phyloP scores from a whole-genome alignment of 2,329 filamentous ascomycete genomes.

The Colletotrichum chlorophyti region DNA sequence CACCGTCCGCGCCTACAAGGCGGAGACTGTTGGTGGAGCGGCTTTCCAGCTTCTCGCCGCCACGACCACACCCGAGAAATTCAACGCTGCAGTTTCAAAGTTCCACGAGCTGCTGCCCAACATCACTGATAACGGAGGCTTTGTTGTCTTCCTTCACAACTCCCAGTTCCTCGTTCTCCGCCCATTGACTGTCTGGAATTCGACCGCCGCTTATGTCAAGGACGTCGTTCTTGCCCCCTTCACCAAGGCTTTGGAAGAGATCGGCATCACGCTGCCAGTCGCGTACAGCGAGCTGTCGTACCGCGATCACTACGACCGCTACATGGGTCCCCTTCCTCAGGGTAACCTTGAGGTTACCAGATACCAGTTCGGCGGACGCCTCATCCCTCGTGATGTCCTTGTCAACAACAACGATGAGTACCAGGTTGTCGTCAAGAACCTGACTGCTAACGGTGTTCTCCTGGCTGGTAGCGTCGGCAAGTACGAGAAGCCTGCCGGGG shows the following conservation, averaged over 20 bases:
- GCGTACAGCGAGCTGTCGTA: slow-evolving; percentile 37
- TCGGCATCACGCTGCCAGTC: slow-evolving; percentile 34
- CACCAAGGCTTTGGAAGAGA: slow-evolving; percentile 33
- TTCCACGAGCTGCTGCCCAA: slow-evolving; percentile 50
- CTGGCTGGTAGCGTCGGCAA: slow-evolving; percentile 39
- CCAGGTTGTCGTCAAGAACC: slow-evolving; percentile 36
- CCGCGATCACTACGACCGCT: slow-evolving; percentile 41
- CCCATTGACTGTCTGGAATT: slow-evolving; percentile 36
- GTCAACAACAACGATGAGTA: slow-evolving; percentile 38
- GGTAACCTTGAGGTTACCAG: slow-evolving; percentile 40
- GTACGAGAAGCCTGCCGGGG: slow-evolving; percentile 36
- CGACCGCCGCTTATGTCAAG: slow-evolving; percentile 34
- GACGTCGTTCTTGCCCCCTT: slow-evolving; percentile 40
- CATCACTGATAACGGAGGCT: slow-evolving; percentile 57
- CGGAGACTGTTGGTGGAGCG: slow-evolving; percentile 49
- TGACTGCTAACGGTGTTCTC: slow-evolving; percentile 39
- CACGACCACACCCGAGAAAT: slow-evolving; percentile 42
- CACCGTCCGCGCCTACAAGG: slow-evolving; percentile 54
- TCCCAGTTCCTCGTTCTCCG: slow-evolving; percentile 51
- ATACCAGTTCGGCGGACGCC: slow-evolving; percentile 43
- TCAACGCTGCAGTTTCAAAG: slow-evolving; percentile 53
- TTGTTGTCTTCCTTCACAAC: slow-evolving; percentile 54
- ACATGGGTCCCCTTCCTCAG: slow-evolving; percentile 43
- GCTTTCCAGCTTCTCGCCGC: slow-evolving; percentile 46
- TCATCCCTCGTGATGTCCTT: slow-evolving; percentile 42